Conservation (phyloP, 116 monocot genomes). For the Zostera marina region DNA sequence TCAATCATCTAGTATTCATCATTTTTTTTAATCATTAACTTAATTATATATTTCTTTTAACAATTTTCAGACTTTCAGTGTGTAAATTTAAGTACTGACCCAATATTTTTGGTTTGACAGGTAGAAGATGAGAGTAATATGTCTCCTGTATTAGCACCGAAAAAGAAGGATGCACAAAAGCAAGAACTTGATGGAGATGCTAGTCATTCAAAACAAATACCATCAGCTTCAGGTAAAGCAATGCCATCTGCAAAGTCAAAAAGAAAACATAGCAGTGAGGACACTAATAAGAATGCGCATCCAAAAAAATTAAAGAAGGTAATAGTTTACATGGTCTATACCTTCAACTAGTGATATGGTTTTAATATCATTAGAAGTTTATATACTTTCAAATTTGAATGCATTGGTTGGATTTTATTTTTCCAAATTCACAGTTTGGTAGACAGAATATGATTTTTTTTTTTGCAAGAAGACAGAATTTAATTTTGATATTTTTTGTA, state of each 20-base stretch:
- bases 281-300: constrained; percentile 31
- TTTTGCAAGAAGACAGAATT: constrained; percentile 21
- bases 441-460: background rate
- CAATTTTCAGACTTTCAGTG: no score
- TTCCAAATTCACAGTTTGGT: no score
- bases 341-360: no score
- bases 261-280: constrained; percentile 68
- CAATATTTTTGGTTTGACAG: constrained; percentile 8
- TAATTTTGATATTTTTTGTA: constrained; percentile 7
- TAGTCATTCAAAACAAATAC: constrained; percentile 53
- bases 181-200: constrained; percentile 60
- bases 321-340: no score
- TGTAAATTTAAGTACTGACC: no score
- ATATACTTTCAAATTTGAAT: no score
- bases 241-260: constrained; percentile 39
- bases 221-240: constrained; percentile 13
- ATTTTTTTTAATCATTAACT: no score
- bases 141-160: constrained; percentile 76
- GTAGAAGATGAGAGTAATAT: constrained; percentile 64
- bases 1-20: no score
- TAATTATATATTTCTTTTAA: no score
- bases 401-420: no score
- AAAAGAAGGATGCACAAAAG: constrained; percentile 12
- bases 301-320: constrained; percentile 47
- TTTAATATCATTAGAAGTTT: no score